phyloP scores from a whole-genome alignment of 1,284 basidiomycete genomes.

The Boletus albobrunnescens region DNA sequence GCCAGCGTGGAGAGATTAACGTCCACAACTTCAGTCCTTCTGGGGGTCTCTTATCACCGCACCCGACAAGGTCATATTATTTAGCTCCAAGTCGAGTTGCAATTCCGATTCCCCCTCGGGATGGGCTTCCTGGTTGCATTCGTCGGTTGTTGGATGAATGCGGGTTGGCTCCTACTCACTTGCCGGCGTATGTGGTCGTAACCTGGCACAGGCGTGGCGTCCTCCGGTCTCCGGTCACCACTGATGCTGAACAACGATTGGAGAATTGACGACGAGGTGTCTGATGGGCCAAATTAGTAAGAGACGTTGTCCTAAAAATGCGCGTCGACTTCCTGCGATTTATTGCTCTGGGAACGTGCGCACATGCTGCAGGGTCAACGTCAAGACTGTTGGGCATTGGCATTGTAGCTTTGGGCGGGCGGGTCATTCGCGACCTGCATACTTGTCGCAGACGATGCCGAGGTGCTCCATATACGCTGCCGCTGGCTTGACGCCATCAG shows the following conservation, averaged over 20 bases:
- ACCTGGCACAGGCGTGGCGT: constrained; percentile 18
- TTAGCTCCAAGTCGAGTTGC: neutral
- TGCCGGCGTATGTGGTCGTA: neutral
- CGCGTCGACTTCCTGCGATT: constrained; percentile 24
- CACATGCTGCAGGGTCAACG: constrained; percentile 7
- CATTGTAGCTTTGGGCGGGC: neutral
- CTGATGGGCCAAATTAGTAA: constrained; percentile 22
- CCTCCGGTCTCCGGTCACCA: constrained; percentile 13
- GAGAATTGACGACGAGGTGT: constrained; percentile 6
- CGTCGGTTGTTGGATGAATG: neutral
- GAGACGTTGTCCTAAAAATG: constrained; percentile 15
- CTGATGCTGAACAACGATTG: constrained; percentile 7
- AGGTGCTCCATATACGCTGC: neutral
- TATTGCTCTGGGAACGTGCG: constrained; percentile 16
- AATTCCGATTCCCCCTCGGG: constrained; percentile 3
- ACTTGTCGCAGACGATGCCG: neutral
- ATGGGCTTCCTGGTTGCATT: neutral
- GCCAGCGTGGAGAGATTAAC: constrained; percentile 21
- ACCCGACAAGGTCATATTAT: constrained; percentile 26
- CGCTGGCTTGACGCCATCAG: constrained; percentile 4
- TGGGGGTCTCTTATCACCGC: constrained; percentile 8
- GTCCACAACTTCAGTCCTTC: constrained; percentile 11
- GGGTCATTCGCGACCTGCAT: neutral
- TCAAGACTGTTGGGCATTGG: neutral
- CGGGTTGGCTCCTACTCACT: too few species aligned